Evolutionary conservation across 1,284 basidiomycete genomes (phyloP).

Genomic region (Neonothopanus nambi): DNA sequence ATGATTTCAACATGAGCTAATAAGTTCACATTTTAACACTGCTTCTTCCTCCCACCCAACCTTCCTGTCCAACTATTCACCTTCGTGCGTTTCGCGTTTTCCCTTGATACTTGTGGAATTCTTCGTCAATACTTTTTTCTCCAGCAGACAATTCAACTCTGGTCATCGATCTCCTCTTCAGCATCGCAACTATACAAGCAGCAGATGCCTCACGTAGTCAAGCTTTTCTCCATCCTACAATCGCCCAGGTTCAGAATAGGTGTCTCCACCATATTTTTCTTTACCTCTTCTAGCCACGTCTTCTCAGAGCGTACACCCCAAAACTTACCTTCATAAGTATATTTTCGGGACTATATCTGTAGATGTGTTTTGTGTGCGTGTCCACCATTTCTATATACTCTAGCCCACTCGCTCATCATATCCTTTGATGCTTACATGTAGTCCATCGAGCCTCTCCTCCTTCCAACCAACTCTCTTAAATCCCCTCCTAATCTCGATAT

Average conservation of each 20-base stretch:
- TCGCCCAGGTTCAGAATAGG: slow-evolving; percentile 36
- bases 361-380: too few relatives aligned
- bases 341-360: too few relatives aligned
- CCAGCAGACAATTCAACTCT: slow-evolving; percentile 46
- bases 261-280: not conserved
- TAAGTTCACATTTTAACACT: slow-evolving; percentile 14
- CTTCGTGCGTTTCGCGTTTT: slow-evolving; percentile 18
- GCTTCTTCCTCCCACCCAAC: slow-evolving; percentile 27
- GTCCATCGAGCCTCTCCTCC: too few relatives aligned
- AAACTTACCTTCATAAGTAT: too few relatives aligned
- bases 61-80: slow-evolving; percentile 28
- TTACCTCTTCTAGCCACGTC: not conserved
- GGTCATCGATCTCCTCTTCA: slow-evolving; percentile 50
- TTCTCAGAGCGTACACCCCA: too few relatives aligned
- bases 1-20: not conserved
- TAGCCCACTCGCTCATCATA: too few relatives aligned
- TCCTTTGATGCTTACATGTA: too few relatives aligned
- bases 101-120: not conserved
- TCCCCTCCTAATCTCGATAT: too few relatives aligned
- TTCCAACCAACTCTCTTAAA: too few relatives aligned
- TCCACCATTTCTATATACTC: too few relatives aligned
- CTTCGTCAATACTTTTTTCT: not conserved
- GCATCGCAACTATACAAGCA: slow-evolving; percentile 54
- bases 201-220: slow-evolving; percentile 48
- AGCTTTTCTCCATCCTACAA: slow-evolving; percentile 40